Evolutionary conservation across 108 stramenopile species (phyloP), one percentile per base, ranked within the genome.

Genomic region (Asterionellopsis glacialis): DNA sequence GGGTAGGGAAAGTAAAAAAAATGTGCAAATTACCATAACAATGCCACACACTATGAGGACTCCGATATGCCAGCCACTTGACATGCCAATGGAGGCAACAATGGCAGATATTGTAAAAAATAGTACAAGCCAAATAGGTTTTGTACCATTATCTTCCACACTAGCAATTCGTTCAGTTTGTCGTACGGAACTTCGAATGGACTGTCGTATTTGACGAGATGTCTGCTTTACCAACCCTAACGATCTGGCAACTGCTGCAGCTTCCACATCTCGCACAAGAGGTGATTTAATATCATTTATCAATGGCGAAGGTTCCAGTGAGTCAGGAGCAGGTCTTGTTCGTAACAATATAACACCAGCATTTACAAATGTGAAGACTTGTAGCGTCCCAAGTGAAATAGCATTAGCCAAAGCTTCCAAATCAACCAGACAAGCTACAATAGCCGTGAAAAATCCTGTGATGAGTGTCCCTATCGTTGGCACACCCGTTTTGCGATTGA

Each of bases 281-380:
- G 59, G 64, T 15, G 57, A 64, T 23, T 59, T 47, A 5, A 21
- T 16, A 3, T 43, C 40, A 5, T 24, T 15, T 25, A 53, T 24
- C 12, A 53, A 25, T 1, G 56, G 56, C 6, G 38, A 16, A 5
- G 33, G n/a, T 25, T 61, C 48, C 19, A n/a, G 15, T n/a, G 24
- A 13, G n/a, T n/a, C 15, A 3, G 25, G 14, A 23, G 21, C 13
- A 16, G 66, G 64, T 38, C 59, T 45, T 47, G 55, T 72, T 51
- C 74, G 70, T 45, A 82, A 45, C 0, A 82, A 49, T 47, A 82
- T 77, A 13, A 82, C 81, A n/a, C 81, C 81, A 14, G 81, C 81
- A 57, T 76, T 65, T n/a, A 82, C 81, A 54, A 78, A 75, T 42
- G 77, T 69, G 62, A 82, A 82, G 9, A 78, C 81, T 48, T 75